These are phyloP conservation scores for Jatropha multifida DNA, from an alignment of 441 rosid species.

Conservation along the genomic window DNA sequence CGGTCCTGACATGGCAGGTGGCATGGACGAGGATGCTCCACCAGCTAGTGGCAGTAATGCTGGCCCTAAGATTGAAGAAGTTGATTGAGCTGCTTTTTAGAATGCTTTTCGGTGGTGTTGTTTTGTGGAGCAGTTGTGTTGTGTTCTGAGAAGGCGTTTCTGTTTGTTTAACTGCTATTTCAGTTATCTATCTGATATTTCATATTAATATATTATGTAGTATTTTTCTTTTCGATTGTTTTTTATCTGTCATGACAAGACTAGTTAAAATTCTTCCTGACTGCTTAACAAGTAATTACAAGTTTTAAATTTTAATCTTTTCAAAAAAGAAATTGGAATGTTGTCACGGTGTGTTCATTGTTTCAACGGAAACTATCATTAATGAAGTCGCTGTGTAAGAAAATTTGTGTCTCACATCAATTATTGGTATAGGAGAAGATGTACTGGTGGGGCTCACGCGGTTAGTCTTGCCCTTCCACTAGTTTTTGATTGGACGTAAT, in stretches of 20 bases:
- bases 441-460: background rate
- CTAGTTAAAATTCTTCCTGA: no score
- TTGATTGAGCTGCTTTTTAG: conserved; percentile 38
- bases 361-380: background rate
- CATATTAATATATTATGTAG: background rate
- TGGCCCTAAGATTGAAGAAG: conserved; percentile 82
- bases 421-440: background rate
- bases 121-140: no score
- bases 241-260: no score
- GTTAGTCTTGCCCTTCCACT: background rate
- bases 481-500: background rate
- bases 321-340: background rate
- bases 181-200: no score
- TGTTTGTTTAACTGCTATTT: background rate
- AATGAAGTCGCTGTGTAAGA: background rate
- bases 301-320: background rate
- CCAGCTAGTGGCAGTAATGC: conserved; percentile 27
- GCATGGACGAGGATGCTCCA: conserved; percentile 41
- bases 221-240: no score
- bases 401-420: background rate
- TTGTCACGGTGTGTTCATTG: no score
- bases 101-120: background rate
- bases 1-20: conserved; percentile 41
- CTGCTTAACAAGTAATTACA: no score
- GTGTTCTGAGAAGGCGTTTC: background rate